A percentile compares a stretch with the other conserved stretches of the same genome.
phyloP scores from a whole-genome alignment of 331 rosid species.

The Phaseolus coccineus region DNA sequence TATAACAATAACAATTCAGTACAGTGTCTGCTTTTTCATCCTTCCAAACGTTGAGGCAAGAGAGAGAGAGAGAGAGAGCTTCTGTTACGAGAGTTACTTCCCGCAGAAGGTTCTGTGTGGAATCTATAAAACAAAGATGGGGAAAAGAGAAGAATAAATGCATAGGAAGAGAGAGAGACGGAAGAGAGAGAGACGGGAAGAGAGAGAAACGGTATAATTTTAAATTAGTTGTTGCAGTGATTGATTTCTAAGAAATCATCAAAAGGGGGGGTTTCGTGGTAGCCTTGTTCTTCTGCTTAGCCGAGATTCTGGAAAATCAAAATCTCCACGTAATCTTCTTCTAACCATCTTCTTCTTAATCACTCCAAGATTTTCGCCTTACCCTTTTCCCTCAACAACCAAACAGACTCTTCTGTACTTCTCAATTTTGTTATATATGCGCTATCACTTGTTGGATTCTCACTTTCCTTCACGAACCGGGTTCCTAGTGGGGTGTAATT shows the following conservation, averaged over 20 bases:
- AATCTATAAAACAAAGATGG: constrained; percentile 33
- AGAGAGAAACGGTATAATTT: constrained; percentile 13
- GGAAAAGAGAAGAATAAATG: constrained; percentile 35
- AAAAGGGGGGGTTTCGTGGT: constrained; percentile 64
- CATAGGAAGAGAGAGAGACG: background rate
- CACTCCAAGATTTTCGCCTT: constrained; percentile 45
- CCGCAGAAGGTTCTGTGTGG: constrained; percentile 58
- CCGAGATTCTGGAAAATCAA: constrained; percentile 43
- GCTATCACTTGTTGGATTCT: constrained; percentile 35
- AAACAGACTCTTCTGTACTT: background rate
- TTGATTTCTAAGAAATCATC: constrained; percentile 34
- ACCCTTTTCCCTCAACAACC: constrained; percentile 9
- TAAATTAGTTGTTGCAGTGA: constrained; percentile 28
- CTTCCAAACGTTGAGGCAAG: constrained; percentile 47
- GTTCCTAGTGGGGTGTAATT: constrained; percentile 30
- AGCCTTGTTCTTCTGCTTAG: constrained; percentile 46
- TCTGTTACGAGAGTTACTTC: constrained; percentile 60
- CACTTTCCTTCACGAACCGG: background rate
- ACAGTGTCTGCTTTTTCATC: constrained; percentile 27
- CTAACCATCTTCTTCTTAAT: constrained; percentile 30
- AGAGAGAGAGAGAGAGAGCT: constrained; percentile 42
- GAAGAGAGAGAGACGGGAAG: background rate
- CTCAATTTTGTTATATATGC: constrained; percentile 32
- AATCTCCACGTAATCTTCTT: constrained; percentile 62
- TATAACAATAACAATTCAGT: background rate